Evolutionary conservation across 495 filamentous ascomycete genomes (phyloP).

Genomic region (Peziza echinospora): DNA sequence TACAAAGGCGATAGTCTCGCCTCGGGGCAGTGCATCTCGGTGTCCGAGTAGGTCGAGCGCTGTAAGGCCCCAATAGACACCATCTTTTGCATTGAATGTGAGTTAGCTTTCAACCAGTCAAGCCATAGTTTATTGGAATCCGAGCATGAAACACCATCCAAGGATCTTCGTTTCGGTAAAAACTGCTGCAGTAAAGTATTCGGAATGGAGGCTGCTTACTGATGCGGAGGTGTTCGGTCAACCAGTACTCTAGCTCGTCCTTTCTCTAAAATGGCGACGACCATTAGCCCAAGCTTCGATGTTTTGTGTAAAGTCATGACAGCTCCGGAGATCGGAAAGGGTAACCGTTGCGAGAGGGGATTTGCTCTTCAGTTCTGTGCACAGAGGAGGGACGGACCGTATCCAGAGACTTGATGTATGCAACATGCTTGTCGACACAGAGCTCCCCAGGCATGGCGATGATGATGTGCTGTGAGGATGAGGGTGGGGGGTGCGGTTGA

Average conservation of each 20-base stretch:
- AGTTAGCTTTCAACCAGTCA: no score
- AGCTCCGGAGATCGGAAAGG: no score
- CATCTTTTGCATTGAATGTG: no score
- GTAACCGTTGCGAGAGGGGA: conserved; percentile 14
- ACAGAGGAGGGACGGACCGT: conserved; percentile 32
- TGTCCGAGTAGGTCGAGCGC: conserved; percentile 66
- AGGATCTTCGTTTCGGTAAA: no score
- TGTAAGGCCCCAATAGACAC: conserved; percentile 88
- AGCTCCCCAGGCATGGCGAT: not conserved
- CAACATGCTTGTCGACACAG: conserved; percentile 49
- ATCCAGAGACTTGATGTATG: conserved; percentile 85
- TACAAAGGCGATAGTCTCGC: conserved; percentile 72
- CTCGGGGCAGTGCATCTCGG: conserved; percentile 57
- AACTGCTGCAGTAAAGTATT: no score
- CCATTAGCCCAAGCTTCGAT: not conserved
- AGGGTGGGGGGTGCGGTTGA: no score
- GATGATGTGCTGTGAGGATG: no score
- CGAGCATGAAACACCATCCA: no score
- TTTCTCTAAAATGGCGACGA: conserved; percentile 31
- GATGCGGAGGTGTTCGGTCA: conserved; percentile 85
- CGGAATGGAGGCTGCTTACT: not conserved
- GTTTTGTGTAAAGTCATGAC: no score
- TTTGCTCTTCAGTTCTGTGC: no score
- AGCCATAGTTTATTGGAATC: no score
- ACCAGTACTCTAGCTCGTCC: conserved; percentile 90